phyloP scores from a whole-genome alignment of 108 stramenopile genomes.

The Skeletonema potamos region DNA sequence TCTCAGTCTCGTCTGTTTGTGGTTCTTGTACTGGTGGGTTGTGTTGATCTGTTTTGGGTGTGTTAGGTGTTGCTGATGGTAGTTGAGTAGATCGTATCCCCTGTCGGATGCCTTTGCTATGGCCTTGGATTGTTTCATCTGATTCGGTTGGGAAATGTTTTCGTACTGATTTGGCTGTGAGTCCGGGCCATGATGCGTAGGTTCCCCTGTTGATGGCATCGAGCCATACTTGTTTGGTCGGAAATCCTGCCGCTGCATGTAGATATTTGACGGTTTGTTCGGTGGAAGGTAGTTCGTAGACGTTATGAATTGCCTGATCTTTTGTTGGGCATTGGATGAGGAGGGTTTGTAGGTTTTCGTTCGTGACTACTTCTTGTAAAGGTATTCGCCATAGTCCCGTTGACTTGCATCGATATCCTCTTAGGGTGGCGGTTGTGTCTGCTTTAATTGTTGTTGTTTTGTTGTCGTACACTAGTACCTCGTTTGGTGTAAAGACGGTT shows the following conservation, averaged over 20 bases:
- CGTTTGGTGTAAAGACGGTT: too few relatives aligned
- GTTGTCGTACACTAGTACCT: too few relatives aligned
- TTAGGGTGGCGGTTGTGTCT: neutral
- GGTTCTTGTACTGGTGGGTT: neutral
- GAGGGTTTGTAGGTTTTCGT: too few relatives aligned
- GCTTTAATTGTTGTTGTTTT: neutral
- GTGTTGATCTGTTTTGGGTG: neutral
- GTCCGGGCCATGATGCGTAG: slow-evolving; percentile 17
- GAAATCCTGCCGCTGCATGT: slow-evolving; percentile 14
- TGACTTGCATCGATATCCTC: too few relatives aligned
- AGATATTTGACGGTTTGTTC: slow-evolving; percentile 1
- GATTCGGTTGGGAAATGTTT: slow-evolving; percentile 16
- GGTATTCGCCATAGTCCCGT: neutral
- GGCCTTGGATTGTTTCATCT: slow-evolving; percentile 8
- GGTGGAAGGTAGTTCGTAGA: neutral
- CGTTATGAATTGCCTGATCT: neutral
- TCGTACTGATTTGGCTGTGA: slow-evolving; percentile 3
- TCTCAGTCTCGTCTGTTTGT: neutral
- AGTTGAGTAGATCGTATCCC: slow-evolving; percentile 13
- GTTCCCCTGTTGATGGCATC: slow-evolving; percentile 2
- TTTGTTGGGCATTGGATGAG: neutral
- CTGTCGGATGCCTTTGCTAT: neutral
- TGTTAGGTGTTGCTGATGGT: neutral
- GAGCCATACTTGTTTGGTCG: slow-evolving; percentile 4
- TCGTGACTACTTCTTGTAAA: too few relatives aligned